Percentiles rank a stretch among this genome's conserved stretches.
These are phyloP conservation scores for Lepidium africanum DNA, from an alignment of 345 rosid genomes.

Conservation along the genomic window DNA sequence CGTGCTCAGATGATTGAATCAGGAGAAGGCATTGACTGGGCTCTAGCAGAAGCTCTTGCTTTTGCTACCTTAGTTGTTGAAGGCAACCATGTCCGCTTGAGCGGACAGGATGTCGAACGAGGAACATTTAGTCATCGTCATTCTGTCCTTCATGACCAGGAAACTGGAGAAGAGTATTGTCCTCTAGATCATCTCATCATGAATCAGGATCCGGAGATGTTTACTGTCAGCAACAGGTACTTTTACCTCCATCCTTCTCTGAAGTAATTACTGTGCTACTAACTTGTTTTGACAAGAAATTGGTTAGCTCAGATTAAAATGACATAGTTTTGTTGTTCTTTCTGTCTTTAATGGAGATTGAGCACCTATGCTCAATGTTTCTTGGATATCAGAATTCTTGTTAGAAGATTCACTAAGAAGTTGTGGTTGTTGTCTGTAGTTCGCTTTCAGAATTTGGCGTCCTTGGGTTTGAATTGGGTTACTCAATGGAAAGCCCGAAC, in stretches of 20 bases:
- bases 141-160: conserved; percentile 71
- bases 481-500: conserved; percentile 81
- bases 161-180: conserved; percentile 61
- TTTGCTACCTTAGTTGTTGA: conserved; percentile 72
- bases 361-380: neutral
- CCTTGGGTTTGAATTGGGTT: conserved; percentile 80
- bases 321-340: neutral
- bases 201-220: conserved; percentile 73
- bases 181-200: conserved; percentile 65
- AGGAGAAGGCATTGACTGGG: conserved; percentile 88
- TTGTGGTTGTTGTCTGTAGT: conserved; percentile 32
- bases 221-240: conserved; percentile 85
- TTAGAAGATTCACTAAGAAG: neutral
- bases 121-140: conserved; percentile 87
- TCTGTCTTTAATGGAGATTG: neutral
- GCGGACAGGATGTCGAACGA: conserved; percentile 90
- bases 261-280: neutral
- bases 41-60: conserved; percentile 74
- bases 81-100: conserved; percentile 86
- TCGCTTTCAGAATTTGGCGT: conserved; percentile 84
- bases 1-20: conserved; percentile 74
- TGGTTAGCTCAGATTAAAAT: neutral
- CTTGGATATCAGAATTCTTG: neutral
- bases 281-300: neutral
- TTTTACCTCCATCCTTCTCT: neutral